Percentiles rank a stretch among this genome's conserved stretches.
Evolutionary conservation across 139 green algal genomes (phyloP).

Genomic region (Trebouxia sp.): DNA sequence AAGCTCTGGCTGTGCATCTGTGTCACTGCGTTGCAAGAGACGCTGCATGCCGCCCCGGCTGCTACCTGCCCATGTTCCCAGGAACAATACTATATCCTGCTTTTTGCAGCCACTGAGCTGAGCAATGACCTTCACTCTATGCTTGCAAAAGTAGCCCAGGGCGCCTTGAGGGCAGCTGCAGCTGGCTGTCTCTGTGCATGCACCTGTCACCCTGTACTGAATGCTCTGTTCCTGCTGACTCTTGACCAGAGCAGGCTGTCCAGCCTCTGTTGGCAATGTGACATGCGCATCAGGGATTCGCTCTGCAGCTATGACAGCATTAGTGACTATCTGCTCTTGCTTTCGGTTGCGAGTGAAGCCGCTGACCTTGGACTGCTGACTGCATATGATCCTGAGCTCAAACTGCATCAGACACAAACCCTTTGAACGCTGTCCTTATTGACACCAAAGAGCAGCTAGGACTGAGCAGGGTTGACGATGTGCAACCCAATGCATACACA

Average conservation of each 20-base stretch:
- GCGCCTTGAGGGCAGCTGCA: not conserved
- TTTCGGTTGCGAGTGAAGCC: not conserved
- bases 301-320: not conserved
- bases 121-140: not conserved
- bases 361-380: not conserved
- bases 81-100: too few relatives aligned
- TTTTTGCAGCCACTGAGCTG: too few relatives aligned
- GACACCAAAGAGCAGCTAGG: not conserved
- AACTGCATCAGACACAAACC: not conserved
- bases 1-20: too few relatives aligned
- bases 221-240: not conserved
- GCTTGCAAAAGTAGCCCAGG: conserved; percentile 1
- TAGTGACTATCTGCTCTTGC: not conserved
- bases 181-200: not conserved
- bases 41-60: too few relatives aligned
- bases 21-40: too few relatives aligned
- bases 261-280: not conserved
- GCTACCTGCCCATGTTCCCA: too few relatives aligned
- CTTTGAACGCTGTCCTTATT: not conserved
- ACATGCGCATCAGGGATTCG: not conserved
- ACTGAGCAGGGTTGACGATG: too few relatives aligned
- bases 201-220: not conserved
- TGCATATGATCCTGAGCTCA: not conserved
- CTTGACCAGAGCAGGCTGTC: not conserved
- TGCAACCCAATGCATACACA: too few relatives aligned